These are phyloP conservation scores for Calendula officinalis DNA, from an alignment of 129 eudicot species.

Conservation along the genomic window DNA sequence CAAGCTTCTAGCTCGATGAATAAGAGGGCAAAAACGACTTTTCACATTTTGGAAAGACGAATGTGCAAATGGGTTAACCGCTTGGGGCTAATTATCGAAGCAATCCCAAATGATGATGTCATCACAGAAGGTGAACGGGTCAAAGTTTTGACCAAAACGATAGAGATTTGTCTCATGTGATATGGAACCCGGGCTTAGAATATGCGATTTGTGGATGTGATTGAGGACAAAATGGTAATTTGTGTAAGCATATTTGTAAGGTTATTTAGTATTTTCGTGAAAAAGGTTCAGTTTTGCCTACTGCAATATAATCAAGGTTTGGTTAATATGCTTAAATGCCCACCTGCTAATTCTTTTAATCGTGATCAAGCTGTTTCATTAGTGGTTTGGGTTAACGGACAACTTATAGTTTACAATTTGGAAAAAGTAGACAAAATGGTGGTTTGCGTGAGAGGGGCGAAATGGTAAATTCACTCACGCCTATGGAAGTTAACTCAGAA, in stretches of 20 bases:
- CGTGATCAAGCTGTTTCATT: conserved; percentile 86
- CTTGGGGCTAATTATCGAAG: conserved; percentile 58
- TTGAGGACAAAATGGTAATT: conserved; percentile 61
- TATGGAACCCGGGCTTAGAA: conserved; percentile 78
- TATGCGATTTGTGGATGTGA: conserved; percentile 67
- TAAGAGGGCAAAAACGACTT: conserved; percentile 66
- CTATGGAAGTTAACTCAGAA: conserved; percentile 25
- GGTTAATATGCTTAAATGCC: conserved; percentile 57
- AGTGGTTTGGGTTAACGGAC: conserved; percentile 69
- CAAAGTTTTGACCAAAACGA: conserved; percentile 54
- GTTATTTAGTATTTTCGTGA: conserved; percentile 40
- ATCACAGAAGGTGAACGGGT: conserved; percentile 49
- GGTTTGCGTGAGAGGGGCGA: conserved; percentile 12
- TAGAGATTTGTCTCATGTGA: conserved; percentile 34
- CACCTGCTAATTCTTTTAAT: conserved; percentile 70
- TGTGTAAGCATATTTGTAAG: conserved; percentile 79
- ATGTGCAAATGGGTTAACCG: conserved; percentile 72
- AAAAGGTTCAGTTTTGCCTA: conserved; percentile 41
- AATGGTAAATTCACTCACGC: conserved; percentile 22
- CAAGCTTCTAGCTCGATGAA: conserved; percentile 93
- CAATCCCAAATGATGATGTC: conserved; percentile 57
- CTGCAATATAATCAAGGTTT: conserved; percentile 55
- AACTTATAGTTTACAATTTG: conserved; percentile 44
- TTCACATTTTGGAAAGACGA: conserved; percentile 82
- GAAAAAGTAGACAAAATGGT: conserved; percentile 11